These are phyloP conservation scores for Aspergillus chevalieri DNA, from an alignment of 2,329 filamentous ascomycete species.

Conservation along the genomic window DNA sequence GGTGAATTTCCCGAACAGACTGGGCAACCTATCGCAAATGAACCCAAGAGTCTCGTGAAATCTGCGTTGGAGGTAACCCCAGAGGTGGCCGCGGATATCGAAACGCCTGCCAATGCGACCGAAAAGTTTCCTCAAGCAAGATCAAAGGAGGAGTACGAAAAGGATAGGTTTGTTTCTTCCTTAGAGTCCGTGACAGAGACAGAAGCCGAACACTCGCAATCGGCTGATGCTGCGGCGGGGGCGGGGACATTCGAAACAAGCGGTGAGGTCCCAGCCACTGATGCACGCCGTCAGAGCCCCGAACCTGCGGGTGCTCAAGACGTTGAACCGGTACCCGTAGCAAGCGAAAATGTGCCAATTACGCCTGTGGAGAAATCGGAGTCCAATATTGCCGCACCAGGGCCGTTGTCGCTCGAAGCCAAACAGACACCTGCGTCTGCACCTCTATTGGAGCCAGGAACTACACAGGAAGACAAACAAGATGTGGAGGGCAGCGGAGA, in stretches of 20 bases:
- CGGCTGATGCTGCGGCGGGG: background rate
- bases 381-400: slow-evolving; percentile 16
- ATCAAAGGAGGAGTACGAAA: too few relatives aligned
- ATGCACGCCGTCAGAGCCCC: background rate
- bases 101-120: too few relatives aligned
- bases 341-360: slow-evolving; percentile 4
- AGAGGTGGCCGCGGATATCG: too few relatives aligned
- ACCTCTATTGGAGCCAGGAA: slow-evolving; percentile 7
- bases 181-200: too few relatives aligned
- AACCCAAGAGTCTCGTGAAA: background rate
- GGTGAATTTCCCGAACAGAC: background rate
- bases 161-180: too few relatives aligned
- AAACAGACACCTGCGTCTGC: slow-evolving; percentile 9
- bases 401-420: slow-evolving; percentile 8
- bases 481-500: slow-evolving; percentile 14
- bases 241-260: slow-evolving; percentile 10
- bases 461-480: slow-evolving; percentile 10
- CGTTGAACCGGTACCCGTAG: slow-evolving; percentile 3
- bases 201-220: background rate
- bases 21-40: background rate
- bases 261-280: slow-evolving; percentile 8
- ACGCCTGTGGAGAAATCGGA: slow-evolving; percentile 12
- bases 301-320: slow-evolving; percentile 1
- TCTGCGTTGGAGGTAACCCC: too few relatives aligned
- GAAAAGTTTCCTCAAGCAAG: too few relatives aligned